Conservation (phyloP, 345 rosid species). For the Theobroma cacao region DNA sequence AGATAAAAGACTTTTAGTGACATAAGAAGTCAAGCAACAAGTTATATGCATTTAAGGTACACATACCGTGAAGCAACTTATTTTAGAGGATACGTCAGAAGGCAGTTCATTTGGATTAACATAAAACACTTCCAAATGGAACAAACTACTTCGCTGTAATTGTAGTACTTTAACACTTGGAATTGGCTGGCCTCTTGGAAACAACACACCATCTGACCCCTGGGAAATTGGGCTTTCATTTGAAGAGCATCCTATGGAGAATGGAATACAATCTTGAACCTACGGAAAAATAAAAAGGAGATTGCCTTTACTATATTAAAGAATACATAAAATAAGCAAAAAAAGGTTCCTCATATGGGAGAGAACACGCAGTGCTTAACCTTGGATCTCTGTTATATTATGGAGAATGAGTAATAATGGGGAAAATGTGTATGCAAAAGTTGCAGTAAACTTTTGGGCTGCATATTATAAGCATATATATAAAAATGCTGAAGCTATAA, state of each 20-base stretch:
- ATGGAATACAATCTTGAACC: constrained; percentile 84
- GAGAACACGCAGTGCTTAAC: not conserved
- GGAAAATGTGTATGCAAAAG: not conserved
- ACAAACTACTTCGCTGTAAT: constrained; percentile 44
- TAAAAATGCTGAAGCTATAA: too few relatives aligned
- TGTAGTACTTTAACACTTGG: constrained; percentile 67
- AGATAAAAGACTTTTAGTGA: too few relatives aligned
- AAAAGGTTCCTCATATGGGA: not conserved
- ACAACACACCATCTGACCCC: constrained; percentile 43
- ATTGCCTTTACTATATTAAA: not conserved
- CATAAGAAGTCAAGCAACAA: too few relatives aligned
- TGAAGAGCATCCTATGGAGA: constrained; percentile 59
- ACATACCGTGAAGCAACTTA: constrained; percentile 50
- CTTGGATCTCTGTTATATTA: not conserved
- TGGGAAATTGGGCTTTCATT: constrained; percentile 49
- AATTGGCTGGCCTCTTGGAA: constrained; percentile 62
- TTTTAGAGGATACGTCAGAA: constrained; percentile 34
- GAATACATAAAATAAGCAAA: not conserved
- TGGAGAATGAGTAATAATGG: not conserved
- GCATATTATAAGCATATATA: not conserved
- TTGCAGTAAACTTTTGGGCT: not conserved
- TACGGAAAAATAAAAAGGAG: constrained; percentile 15
- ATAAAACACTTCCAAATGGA: constrained; percentile 61
- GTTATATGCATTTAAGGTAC: not conserved
- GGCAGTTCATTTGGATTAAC: constrained; percentile 47